These are phyloP conservation scores for Naganishia sp. DNA, from an alignment of 1,284 basidiomycete species.

Conservation along the genomic window DNA sequence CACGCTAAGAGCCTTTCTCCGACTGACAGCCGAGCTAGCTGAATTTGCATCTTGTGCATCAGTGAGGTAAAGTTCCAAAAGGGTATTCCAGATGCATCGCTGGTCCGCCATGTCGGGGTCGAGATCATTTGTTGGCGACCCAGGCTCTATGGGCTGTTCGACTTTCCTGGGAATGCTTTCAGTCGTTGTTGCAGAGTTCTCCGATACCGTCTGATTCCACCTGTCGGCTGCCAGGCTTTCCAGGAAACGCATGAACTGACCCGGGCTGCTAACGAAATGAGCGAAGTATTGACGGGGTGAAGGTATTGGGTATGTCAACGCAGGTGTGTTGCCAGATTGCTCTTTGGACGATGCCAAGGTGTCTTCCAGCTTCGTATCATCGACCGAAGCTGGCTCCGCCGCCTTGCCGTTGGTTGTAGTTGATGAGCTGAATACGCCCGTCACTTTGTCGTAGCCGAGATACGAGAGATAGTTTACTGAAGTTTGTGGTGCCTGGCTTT, in stretches of 20 bases:
- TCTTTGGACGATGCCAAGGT: not conserved
- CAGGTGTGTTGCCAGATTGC: not conserved
- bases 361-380: constrained; percentile 10
- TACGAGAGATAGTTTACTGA: constrained; percentile 71
- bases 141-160: constrained; percentile 20
- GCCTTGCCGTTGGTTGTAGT: constrained; percentile 37
- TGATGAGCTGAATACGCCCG: constrained; percentile 40
- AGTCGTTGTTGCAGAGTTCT: constrained; percentile 4
- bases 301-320: constrained; percentile 60
- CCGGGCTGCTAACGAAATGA: constrained; percentile 87
- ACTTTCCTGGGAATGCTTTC: constrained; percentile 15
- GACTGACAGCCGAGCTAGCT: not conserved
- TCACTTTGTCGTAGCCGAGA: constrained; percentile 67
- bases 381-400: constrained; percentile 49
- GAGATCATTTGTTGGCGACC: constrained; percentile 51
- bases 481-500: constrained; percentile 41
- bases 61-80: constrained; percentile 87
- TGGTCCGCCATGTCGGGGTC: constrained; percentile 69
- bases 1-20: constrained; percentile 67
- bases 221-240: constrained; percentile 79
- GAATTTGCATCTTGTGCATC: constrained; percentile 41
- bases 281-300: constrained; percentile 88
- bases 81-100: constrained; percentile 89
- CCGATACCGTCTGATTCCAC: constrained; percentile 69
- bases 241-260: constrained; percentile 80